Percentiles rank a stretch among this genome's conserved stretches.
phyloP scores from a whole-genome alignment of 2,329 filamentous ascomycete genomes.

The Fusarium sp. region DNA sequence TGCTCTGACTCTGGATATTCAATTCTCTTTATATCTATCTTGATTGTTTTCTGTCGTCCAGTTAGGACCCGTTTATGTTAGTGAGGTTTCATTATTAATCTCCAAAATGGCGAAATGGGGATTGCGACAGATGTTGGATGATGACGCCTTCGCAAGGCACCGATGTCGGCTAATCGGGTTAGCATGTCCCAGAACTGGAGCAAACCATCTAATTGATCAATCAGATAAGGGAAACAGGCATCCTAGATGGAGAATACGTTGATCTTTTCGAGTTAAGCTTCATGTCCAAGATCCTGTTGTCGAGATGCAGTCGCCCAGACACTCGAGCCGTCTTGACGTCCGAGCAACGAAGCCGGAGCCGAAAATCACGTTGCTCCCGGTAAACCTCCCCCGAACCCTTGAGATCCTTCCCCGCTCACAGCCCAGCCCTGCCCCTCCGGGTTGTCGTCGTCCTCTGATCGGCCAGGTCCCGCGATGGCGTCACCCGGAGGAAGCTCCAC shows the following conservation, averaged over 20 bases:
- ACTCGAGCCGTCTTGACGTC: not conserved
- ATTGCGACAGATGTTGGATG: slow-evolving; percentile 41
- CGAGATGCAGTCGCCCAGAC: not conserved
- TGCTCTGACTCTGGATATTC: not conserved
- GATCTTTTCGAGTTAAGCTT: not conserved
- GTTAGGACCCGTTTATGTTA: slow-evolving; percentile 3
- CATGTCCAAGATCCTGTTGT: not conserved
- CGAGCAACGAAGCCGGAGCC: not conserved
- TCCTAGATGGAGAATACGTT: not conserved
- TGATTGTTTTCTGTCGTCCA: not conserved
- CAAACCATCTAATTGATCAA: slow-evolving; percentile 3
- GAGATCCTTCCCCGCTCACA: slow-evolving; percentile 12
- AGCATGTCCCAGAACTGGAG: not conserved
- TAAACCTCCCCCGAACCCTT: not conserved
- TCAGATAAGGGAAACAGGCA: not conserved
- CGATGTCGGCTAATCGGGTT: slow-evolving; percentile 39
- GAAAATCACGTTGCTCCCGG: not conserved
- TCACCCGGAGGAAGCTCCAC: slow-evolving; percentile 32
- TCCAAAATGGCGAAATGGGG: slow-evolving; percentile 39
- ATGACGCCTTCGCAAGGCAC: slow-evolving; percentile 42
- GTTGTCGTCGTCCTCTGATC: slow-evolving; percentile 4
- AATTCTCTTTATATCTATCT: slow-evolving; percentile 24
- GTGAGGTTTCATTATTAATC: slow-evolving; percentile 40
- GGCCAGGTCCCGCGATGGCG: slow-evolving; percentile 33
- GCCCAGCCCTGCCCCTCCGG: slow-evolving; percentile 26